These are phyloP conservation scores for Gentiana macrophylla DNA, from an alignment of 257 asterid species.

Conservation along the genomic window DNA sequence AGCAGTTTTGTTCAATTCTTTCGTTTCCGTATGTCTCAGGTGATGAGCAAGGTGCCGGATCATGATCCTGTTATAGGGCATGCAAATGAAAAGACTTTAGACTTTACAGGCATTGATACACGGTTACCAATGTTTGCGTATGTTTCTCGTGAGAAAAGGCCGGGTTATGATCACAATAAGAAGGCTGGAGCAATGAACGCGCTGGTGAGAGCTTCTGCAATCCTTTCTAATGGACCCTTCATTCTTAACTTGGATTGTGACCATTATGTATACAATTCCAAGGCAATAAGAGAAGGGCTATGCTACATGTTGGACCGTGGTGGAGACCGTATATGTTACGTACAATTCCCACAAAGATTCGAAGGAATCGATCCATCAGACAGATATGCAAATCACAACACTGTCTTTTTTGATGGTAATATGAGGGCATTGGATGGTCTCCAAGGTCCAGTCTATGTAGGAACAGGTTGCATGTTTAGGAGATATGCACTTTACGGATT, in stretches of 20 bases:
- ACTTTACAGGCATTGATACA: constrained; percentile 64
- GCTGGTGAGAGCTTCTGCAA: constrained; percentile 88
- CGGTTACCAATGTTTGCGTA: constrained; percentile 91
- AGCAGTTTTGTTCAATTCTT: background rate
- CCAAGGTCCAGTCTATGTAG: constrained; percentile 95
- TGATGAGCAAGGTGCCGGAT: constrained; percentile 93
- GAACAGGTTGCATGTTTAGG: constrained; percentile 93
- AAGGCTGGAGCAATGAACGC: constrained; percentile 99
- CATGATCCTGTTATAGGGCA: constrained; percentile 71
- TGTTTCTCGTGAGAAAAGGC: constrained; percentile 87
- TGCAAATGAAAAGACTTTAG: constrained; percentile 56
- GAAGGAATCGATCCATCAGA: constrained; percentile 98
- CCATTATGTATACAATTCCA: constrained; percentile 75
- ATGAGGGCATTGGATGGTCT: constrained; percentile 98
- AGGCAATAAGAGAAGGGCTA: constrained; percentile 76
- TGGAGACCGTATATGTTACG: constrained; percentile 89
- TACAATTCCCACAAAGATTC: constrained; percentile 94
- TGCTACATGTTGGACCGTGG: constrained; percentile 98
- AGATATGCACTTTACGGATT: constrained; percentile 79
- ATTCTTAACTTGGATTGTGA: constrained; percentile 93
- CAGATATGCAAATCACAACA: constrained; percentile 90
- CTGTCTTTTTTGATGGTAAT: constrained; percentile 91
- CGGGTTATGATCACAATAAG: constrained; percentile 85
- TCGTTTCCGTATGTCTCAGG: constrained; percentile 22
- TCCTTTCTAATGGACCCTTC: constrained; percentile 85